These are phyloP conservation scores for Mycena citricolor DNA, from an alignment of 1,284 basidiomycete species.

Conservation along the genomic window DNA sequence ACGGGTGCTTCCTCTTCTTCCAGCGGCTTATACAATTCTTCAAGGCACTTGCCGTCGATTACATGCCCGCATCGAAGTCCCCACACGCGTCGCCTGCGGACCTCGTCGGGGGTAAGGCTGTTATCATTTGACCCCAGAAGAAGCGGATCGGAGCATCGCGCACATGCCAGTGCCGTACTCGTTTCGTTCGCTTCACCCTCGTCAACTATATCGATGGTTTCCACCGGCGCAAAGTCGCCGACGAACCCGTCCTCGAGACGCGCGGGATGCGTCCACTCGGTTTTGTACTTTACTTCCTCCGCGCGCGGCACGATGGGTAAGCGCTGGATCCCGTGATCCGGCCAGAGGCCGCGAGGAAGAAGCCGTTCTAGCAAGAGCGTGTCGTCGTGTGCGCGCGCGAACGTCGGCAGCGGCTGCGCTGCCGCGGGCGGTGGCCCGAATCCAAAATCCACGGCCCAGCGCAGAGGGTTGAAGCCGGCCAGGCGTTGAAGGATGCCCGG, in stretches of 20 bases:
- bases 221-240: conserved; percentile 53
- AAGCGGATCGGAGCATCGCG: conserved; percentile 42
- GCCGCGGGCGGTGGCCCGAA: too few relatives aligned
- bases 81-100: conserved; percentile 53
- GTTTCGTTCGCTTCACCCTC: conserved; percentile 25
- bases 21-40: conserved; percentile 50
- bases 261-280: conserved; percentile 62
- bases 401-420: conserved; percentile 13
- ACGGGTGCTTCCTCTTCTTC: conserved; percentile 15
- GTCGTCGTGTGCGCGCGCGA: too few relatives aligned
- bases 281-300: conserved; percentile 49
- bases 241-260: conserved; percentile 58
- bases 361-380: too few relatives aligned
- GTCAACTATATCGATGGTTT: conserved; percentile 35
- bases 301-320: conserved; percentile 10
- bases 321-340: too few relatives aligned
- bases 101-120: conserved; percentile 35
- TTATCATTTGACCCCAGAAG: conserved; percentile 26
- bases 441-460: too few relatives aligned
- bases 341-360: too few relatives aligned
- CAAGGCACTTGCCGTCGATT: conserved; percentile 72
- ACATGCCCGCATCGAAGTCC: conserved; percentile 72
- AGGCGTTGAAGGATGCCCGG: too few relatives aligned
- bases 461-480: too few relatives aligned
- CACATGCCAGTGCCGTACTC: conserved; percentile 55